A percentile compares a stretch with the other conserved stretches of the same genome.
These are phyloP conservation scores for Nigrograna mackinnonii DNA, from an alignment of 2,329 filamentous ascomycete species.

Conservation along the genomic window DNA sequence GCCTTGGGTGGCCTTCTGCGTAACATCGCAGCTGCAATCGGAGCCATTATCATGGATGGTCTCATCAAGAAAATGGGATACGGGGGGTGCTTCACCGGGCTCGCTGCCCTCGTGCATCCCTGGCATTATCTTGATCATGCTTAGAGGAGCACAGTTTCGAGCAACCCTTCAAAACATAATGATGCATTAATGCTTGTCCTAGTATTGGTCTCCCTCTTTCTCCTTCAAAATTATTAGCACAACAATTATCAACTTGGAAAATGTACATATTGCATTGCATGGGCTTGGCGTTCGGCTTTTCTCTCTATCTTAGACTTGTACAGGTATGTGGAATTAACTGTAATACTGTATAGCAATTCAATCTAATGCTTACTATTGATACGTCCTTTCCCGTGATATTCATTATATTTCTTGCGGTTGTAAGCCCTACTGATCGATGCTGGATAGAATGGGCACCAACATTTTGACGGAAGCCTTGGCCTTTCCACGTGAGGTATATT, in stretches of 20 bases:
- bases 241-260: no score
- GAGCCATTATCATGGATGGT: constrained; percentile 33
- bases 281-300: background rate
- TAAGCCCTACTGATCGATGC: no score
- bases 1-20: constrained; percentile 41
- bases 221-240: no score
- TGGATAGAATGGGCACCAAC: background rate
- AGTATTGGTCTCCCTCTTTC: no score
- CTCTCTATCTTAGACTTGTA: background rate
- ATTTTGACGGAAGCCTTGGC: background rate
- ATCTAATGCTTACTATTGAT: background rate
- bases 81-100: constrained; percentile 42
- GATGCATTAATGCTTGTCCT: no score
- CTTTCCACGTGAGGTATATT: no score
- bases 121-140: constrained; percentile 4
- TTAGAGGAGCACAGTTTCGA: constrained; percentile 2
- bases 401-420: no score
- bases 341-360: background rate
- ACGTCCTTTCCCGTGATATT: no score
- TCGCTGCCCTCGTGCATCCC: constrained; percentile 25
- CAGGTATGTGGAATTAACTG: background rate
- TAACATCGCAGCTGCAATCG: constrained; percentile 39
- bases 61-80: constrained; percentile 35
- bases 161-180: no score
- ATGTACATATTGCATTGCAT: background rate